Percentiles rank a stretch among this genome's conserved stretches.
Conservation (phyloP, 352 stramenopile species). For the Elongisporangium anandrum region DNA sequence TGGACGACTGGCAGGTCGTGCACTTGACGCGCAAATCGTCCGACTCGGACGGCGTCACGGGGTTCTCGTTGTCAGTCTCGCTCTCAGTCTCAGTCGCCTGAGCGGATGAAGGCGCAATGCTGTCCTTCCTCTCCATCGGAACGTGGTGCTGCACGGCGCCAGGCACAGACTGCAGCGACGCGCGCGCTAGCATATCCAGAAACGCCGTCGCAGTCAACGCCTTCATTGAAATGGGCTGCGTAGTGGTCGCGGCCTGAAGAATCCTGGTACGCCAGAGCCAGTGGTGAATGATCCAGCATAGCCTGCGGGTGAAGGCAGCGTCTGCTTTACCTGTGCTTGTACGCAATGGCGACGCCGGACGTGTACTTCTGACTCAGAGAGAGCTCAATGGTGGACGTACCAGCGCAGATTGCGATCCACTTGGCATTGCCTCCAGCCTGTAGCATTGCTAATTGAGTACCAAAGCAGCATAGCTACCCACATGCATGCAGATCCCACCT, state of each 20-base stretch:
- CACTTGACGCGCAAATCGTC: conserved; percentile 42
- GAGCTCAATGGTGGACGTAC: conserved; percentile 35
- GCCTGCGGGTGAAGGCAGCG: background rate
- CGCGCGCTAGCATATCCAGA: conserved; percentile 24
- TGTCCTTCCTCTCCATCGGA: background rate
- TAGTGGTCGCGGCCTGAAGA: conserved; percentile 15
- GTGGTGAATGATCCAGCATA: background rate
- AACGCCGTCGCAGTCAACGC: conserved; percentile 53
- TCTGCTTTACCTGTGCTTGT: conserved; percentile 34
- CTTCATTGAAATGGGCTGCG: conserved; percentile 9
- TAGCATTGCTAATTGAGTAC: background rate
- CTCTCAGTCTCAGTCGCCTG: conserved; percentile 3
- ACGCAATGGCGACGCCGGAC: conserved; percentile 53
- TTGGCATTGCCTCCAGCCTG: conserved; percentile 73
- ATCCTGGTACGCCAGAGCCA: conserved; percentile 11
- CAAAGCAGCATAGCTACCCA: background rate
- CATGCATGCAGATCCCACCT: conserved; percentile 13
- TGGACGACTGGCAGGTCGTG: conserved; percentile 51
- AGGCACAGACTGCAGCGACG: conserved; percentile 4
- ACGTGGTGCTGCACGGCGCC: background rate
- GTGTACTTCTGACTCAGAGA: conserved; percentile 58
- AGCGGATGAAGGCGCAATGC: conserved; percentile 3
- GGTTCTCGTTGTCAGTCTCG: background rate
- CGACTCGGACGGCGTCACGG: conserved; percentile 2
- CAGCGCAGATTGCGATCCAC: conserved; percentile 68